Base-by-base conservation (phyloP, 371 early-diverging fungal genomes). In the Smittium culicis region DNA sequence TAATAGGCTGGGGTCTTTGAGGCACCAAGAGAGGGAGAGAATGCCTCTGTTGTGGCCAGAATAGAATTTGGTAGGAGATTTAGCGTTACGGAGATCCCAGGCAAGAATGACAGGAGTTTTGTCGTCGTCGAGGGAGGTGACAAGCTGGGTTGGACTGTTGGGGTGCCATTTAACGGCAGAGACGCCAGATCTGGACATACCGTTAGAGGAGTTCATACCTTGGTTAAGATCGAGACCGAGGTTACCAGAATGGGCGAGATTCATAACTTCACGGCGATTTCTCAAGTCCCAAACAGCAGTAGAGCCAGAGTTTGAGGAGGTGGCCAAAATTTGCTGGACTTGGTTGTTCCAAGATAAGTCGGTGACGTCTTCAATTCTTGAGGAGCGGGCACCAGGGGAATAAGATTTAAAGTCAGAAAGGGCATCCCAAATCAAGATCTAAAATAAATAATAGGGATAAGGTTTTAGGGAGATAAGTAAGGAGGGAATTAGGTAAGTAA, bases 281-380 rank as follows among this genome's bases (percentile, higher is more conserved):
- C 91, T 83, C 67, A 96, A 80, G 81, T 96, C 97, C 96, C 96
- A 96, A 24, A 96, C 87, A 28, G 93, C 94, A 2, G 93, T 91
- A 72, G 88, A 82, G 29, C 98, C 96, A 63, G 92, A 91, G 66
- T 86, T 88, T 33, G 90, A 89, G 25, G 91, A 87, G 1, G 91
- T 90, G 3, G 94, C 93, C 65, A 98, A 79, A 73, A 98, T 98
- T 69, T 96, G 92, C 60, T 88, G 85, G 33, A 91, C 92, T 71
- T 91, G 89, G 68, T 88, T 84, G 77, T 96, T 98, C 97, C 96
- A 98, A 28, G 89, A 82, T 32, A 96, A 80, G 29, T 85, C 79
- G 0, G 92, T 93, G 30, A 98, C 83, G 68, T 90, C 92, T 58
- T 92, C 96, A 30, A 96, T 75, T 59, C 87, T 87, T 71, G 81